Evolutionary conservation across 306 rosid genomes (phyloP).

Genomic region (Crotalaria pallida): DNA sequence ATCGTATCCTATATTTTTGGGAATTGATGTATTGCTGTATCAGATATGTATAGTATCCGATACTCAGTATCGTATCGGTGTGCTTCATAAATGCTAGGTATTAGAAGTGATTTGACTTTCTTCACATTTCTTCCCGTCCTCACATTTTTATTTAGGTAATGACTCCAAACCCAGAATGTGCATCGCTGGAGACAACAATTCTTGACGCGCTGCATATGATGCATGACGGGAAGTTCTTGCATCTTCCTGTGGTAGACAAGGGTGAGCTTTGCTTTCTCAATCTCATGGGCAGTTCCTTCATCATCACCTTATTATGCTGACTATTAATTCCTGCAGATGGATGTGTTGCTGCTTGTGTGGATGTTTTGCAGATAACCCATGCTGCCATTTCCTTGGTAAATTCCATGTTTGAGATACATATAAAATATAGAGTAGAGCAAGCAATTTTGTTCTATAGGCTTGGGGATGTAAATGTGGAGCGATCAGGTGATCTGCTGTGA

Average conservation of each 20-base stretch:
- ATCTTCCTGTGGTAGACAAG: slow-evolving; percentile 90
- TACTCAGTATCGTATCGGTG: too few relatives aligned
- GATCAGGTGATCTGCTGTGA: slow-evolving; percentile 7
- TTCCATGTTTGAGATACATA: slow-evolving; percentile 11
- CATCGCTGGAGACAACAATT: slow-evolving; percentile 74
- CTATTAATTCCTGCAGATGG: slow-evolving; percentile 57
- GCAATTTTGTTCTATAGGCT: not conserved
- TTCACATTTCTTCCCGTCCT: slow-evolving; percentile 10
- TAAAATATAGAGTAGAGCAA: not conserved
- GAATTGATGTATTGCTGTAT: too few relatives aligned
- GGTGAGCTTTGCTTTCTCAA: slow-evolving; percentile 46
- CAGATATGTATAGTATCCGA: too few relatives aligned
- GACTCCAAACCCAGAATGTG: slow-evolving; percentile 94
- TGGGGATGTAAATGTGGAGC: slow-evolving; percentile 2
- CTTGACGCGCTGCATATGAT: slow-evolving; percentile 87
- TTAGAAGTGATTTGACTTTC: slow-evolving; percentile 8
- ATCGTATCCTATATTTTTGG: too few relatives aligned
- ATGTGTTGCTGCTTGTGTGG: slow-evolving; percentile 66
- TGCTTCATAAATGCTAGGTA: too few relatives aligned
- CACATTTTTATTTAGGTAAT: slow-evolving; percentile 55
- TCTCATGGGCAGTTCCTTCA: slow-evolving; percentile 5
- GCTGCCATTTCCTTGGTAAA: slow-evolving; percentile 91
- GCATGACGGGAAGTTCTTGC: slow-evolving; percentile 92
- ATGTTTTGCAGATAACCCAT: slow-evolving; percentile 87
- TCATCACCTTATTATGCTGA: slow-evolving; percentile 12